These are phyloP conservation scores for Paraphaeosphaeria minitans DNA, from an alignment of 2,329 filamentous ascomycete genomes.

Conservation along the genomic window DNA sequence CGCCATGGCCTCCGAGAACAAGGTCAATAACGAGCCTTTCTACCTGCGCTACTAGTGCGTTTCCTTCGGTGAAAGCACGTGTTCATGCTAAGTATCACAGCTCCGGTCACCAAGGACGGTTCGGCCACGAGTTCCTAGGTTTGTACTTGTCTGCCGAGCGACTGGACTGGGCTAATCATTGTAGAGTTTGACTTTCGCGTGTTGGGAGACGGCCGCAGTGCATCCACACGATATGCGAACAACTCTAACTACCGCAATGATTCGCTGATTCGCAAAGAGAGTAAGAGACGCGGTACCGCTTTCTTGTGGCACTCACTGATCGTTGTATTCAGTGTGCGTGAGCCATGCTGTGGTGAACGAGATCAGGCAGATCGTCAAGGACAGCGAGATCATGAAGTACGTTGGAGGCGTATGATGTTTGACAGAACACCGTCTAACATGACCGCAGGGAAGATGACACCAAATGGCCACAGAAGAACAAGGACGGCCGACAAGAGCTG, in stretches of 20 bases:
- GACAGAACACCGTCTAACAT: not conserved
- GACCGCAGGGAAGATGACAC: slow-evolving; percentile 84
- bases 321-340: slow-evolving; percentile 78
- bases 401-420: slow-evolving; percentile 22
- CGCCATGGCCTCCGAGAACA: slow-evolving; percentile 57
- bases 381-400: slow-evolving; percentile 96
- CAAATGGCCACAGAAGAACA: slow-evolving; percentile 99
- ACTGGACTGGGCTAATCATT: slow-evolving; percentile 16
- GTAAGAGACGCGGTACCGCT: slow-evolving; percentile 59
- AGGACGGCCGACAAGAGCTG: slow-evolving; percentile 94
- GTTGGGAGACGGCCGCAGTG: slow-evolving; percentile 89
- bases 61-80: slow-evolving; percentile 15
- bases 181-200: slow-evolving; percentile 95
- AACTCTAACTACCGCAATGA: slow-evolving; percentile 99
- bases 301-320: slow-evolving; percentile 10
- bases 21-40: slow-evolving; percentile 73
- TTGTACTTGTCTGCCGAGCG: slow-evolving; percentile 26
- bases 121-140: slow-evolving; percentile 98
- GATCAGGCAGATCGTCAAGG: slow-evolving; percentile 96
- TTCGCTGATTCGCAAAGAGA: slow-evolving; percentile 98
- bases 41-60: slow-evolving; percentile 97
- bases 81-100: slow-evolving; percentile 55
- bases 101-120: slow-evolving; percentile 95
- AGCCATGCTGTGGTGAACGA: slow-evolving; percentile 88
- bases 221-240: slow-evolving; percentile 95